phyloP scores from a whole-genome alignment of 2,329 filamentous ascomycete genomes.

The Colletotrichum orbiculare region DNA sequence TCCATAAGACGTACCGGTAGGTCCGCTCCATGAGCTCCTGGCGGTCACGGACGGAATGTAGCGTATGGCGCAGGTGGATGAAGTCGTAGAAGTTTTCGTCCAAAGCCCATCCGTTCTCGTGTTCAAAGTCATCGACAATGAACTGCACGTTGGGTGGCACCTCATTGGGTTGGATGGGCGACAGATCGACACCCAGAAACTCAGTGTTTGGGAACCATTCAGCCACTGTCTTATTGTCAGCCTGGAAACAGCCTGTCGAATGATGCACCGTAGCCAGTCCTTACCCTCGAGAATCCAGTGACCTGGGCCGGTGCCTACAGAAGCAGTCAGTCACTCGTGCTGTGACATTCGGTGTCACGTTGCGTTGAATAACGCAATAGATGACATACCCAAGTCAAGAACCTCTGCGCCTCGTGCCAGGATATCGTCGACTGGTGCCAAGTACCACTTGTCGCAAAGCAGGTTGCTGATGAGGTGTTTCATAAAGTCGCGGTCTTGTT shows the following conservation, averaged over 20 bases:
- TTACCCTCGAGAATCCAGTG: slow-evolving; percentile 63
- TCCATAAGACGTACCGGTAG: slow-evolving; percentile 49
- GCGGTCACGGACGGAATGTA: slow-evolving; percentile 57
- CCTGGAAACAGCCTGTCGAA: background rate
- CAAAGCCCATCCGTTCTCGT: slow-evolving; percentile 61
- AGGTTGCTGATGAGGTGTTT: slow-evolving; percentile 54
- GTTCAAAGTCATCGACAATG: slow-evolving; percentile 63
- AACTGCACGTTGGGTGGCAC: slow-evolving; percentile 64
- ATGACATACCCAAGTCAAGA: slow-evolving; percentile 57
- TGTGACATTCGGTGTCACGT: background rate
- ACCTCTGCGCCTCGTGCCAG: slow-evolving; percentile 54
- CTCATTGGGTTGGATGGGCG: slow-evolving; percentile 63
- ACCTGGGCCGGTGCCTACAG: slow-evolving; percentile 60
- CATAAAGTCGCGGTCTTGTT: slow-evolving; percentile 55
- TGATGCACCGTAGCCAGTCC: slow-evolving; percentile 39
- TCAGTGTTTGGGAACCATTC: slow-evolving; percentile 56
- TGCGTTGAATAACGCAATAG: no score
- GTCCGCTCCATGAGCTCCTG: slow-evolving; percentile 54
- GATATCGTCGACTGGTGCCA: slow-evolving; percentile 54
- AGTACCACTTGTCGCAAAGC: slow-evolving; percentile 54
- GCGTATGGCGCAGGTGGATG: slow-evolving; percentile 60
- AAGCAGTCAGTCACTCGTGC: background rate
- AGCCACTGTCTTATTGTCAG: slow-evolving; percentile 51
- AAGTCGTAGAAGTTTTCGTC: slow-evolving; percentile 58
- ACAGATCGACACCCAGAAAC: slow-evolving; percentile 62